Base-by-base conservation (phyloP, 1,284 basidiomycete genomes). In the Spongiforma sp. region DNA sequence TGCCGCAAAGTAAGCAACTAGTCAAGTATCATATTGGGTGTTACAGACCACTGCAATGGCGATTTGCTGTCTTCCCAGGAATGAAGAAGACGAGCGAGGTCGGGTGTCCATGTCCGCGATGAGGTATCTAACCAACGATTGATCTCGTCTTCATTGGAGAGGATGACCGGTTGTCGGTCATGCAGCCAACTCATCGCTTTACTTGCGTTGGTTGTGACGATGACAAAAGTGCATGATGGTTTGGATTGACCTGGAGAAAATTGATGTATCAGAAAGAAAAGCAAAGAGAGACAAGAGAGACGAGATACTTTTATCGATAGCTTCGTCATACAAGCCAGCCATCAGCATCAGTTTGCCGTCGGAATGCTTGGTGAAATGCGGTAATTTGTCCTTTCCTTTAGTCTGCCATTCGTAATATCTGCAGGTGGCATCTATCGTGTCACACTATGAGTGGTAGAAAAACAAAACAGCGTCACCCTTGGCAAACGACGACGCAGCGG, bases 391-490 rank as follows among this genome's bases (percentile, higher is more conserved):
- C 68, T 89, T 89, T 54, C 90, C 91, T 72, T 91, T 94, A 67
- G 89, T 91, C 60, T 93, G 82, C 93, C 96, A 98, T 80, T 95
- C 96, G 76, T 91, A 98, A 78, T 96, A 98, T 52, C 91, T 95
- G 39, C 32, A 19, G 14, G 30, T 21, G 21, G 26, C 5, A 21
- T 68, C 14, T 21, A 26, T 62, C 63, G 63, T 28, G 24, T n/a
- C n/a, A 24, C 4, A 32, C 37, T 32, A 21, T 28, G 7, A 3
- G 0, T 21, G 14, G 15, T 33, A 54, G 10, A 21, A 33, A 37
- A 54, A 8, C 4, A n/a, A 1, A 7, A 28, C 37, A 26, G 46
- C 24, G n/a, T 70, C n/a, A 93, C 88, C 94, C 95, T 79, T 96
- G 88, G 62, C 89, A 91, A 17, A 91, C 78, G 57, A 96, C 86